phyloP scores from a whole-genome alignment of 2,329 filamentous ascomycete species.

The Aspergillus ibericus region DNA sequence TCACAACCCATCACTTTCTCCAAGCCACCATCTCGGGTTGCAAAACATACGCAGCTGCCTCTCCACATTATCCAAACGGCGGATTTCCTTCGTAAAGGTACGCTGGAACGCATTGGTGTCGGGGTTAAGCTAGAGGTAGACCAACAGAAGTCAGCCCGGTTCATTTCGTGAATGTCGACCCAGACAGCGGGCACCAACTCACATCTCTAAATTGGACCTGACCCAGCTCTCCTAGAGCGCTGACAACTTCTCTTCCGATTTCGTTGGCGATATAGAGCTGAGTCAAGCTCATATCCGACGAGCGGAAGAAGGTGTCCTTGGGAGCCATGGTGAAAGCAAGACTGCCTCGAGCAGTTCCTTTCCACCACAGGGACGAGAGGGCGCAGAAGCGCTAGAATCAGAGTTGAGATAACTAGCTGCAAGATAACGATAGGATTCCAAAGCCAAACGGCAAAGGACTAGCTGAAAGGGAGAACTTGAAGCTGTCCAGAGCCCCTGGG shows the following conservation, averaged over 20 bases:
- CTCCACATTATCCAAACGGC: constrained; percentile 96
- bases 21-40: not conserved
- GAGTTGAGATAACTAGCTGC: not conserved
- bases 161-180: not conserved
- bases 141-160: constrained; percentile 19
- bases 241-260: constrained; percentile 96
- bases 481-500: not conserved
- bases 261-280: constrained; percentile 99
- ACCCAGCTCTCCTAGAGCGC: constrained; percentile 91
- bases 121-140: constrained; percentile 71
- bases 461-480: constrained; percentile 17
- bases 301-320: constrained; percentile 97
- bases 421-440: constrained; percentile 14
- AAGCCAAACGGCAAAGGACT: not conserved
- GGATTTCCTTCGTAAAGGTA: constrained; percentile 96
- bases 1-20: constrained; percentile 12
- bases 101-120: constrained; percentile 93
- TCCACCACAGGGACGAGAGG: constrained; percentile 19
- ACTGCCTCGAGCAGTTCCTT: constrained; percentile 25
- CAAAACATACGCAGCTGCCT: constrained; percentile 80
- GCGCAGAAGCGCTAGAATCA: constrained; percentile 5
- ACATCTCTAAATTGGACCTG: constrained; percentile 98
- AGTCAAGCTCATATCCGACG: constrained; percentile 99
- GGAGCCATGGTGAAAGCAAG: constrained; percentile 55
- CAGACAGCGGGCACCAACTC: constrained; percentile 41